Conservation (phyloP, 805 yeast genomes). For the Cyberlindnera mrakii region DNA sequence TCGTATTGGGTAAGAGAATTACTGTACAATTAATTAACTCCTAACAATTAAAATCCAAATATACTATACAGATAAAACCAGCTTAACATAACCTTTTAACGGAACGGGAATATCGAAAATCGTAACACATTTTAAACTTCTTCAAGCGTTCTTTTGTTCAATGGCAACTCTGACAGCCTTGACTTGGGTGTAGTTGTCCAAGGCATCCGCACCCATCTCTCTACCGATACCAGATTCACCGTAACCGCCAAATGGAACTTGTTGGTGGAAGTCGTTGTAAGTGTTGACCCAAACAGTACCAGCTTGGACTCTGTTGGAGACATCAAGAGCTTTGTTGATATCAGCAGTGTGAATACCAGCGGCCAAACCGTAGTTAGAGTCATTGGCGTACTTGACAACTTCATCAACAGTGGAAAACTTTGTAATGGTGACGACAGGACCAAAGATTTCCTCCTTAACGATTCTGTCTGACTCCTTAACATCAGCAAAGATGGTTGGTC, state of each 20-base stretch:
- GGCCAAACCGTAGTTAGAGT: slow-evolving; percentile 78
- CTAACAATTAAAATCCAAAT: no score
- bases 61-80: no score
- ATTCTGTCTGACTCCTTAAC: slow-evolving; percentile 62
- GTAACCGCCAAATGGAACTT: slow-evolving; percentile 91
- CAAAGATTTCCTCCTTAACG: slow-evolving; percentile 78
- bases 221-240: slow-evolving; percentile 90
- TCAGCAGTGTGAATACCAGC: slow-evolving; percentile 84
- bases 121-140: no score
- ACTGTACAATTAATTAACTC: no score
- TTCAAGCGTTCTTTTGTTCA: slow-evolving; percentile 13
- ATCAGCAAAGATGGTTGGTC: slow-evolving; percentile 72
- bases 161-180: slow-evolving; percentile 66
- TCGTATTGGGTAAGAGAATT: no score
- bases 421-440: slow-evolving; percentile 83
- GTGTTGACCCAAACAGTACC: slow-evolving; percentile 94
- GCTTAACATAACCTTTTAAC: no score
- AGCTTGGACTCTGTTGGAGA: slow-evolving; percentile 67
- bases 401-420: slow-evolving; percentile 82
- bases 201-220: slow-evolving; percentile 86
- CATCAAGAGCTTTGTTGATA: slow-evolving; percentile 68
- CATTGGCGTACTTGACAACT: slow-evolving; percentile 72
- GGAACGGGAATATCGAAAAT: not conserved
- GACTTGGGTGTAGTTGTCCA: slow-evolving; percentile 77
- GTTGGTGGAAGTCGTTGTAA: slow-evolving; percentile 80